phyloP scores from a whole-genome alignment of 2,329 filamentous ascomycete genomes.

The Calycina herbarum region DNA sequence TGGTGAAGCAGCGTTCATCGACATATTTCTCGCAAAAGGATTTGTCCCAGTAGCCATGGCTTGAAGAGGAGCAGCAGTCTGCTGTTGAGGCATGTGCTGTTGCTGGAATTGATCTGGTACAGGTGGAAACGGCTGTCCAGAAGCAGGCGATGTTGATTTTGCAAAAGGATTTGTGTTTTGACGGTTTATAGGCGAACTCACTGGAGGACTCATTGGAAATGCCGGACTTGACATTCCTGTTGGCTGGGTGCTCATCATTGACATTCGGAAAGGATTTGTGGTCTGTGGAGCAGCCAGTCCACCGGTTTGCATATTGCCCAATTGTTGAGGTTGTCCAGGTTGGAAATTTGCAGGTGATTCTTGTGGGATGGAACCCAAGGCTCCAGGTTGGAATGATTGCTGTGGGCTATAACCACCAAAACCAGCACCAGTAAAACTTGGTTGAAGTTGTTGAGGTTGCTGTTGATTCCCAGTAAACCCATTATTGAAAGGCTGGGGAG shows the following conservation, averaged over 20 bases:
- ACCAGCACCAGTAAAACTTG: slow-evolving; percentile 70
- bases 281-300: slow-evolving; percentile 52
- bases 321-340: slow-evolving; percentile 39
- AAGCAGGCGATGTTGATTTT: slow-evolving; percentile 50
- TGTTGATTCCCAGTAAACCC: slow-evolving; percentile 31
- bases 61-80: slow-evolving; percentile 50
- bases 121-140: slow-evolving; percentile 38
- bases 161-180: slow-evolving; percentile 89
- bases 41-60: slow-evolving; percentile 69
- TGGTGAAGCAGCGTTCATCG: slow-evolving; percentile 24
- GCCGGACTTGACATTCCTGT: slow-evolving; percentile 48
- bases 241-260: slow-evolving; percentile 67
- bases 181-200: slow-evolving; percentile 50
- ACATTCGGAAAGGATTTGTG: slow-evolving; percentile 93
- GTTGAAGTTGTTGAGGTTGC: slow-evolving; percentile 51
- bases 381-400: slow-evolving; percentile 56
- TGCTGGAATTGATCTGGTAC: slow-evolving; percentile 39
- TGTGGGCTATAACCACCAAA: slow-evolving; percentile 80
- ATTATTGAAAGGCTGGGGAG: slow-evolving; percentile 41
- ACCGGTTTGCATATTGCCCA: slow-evolving; percentile 45
- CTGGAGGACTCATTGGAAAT: slow-evolving; percentile 44
- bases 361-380: slow-evolving; percentile 58
- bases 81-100: slow-evolving; percentile 33
- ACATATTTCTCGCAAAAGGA: slow-evolving; percentile 60
- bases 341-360: slow-evolving; percentile 54